phyloP scores from a whole-genome alignment of 371 early-diverging fungal species.

The Mucor circinelloides region DNA sequence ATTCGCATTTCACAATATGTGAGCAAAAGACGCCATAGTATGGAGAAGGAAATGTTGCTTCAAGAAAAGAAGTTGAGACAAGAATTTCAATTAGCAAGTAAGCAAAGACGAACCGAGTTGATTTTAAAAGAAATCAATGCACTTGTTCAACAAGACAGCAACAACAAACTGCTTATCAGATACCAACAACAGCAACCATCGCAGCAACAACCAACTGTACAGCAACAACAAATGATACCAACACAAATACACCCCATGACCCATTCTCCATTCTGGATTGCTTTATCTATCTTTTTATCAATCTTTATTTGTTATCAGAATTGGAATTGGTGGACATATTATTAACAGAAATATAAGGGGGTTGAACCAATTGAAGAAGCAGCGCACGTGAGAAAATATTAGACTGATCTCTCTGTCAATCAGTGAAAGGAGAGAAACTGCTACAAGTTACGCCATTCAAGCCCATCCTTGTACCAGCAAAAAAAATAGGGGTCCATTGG shows the following conservation, averaged over 20 bases:
- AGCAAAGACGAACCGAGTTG: constrained; percentile 10
- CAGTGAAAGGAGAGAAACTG: not conserved
- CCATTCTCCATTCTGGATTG: not conserved
- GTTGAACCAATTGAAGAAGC: not conserved
- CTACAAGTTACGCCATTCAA: not conserved
- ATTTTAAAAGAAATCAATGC: constrained; percentile 12
- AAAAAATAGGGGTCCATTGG: not conserved
- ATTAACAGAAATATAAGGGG: not conserved
- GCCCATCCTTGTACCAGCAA: not conserved
- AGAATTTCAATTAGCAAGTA: constrained; percentile 13
- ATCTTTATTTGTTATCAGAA: constrained; percentile 17
- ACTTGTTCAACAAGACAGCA: not conserved
- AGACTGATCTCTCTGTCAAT: not conserved
- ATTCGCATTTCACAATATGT: constrained; percentile 23
- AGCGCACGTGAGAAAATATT: not conserved
- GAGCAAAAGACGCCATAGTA: constrained; percentile 20
- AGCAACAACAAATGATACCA: not conserved
- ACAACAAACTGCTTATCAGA: not conserved
- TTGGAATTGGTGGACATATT: constrained; percentile 3
- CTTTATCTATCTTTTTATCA: constrained; percentile 2
- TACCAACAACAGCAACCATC: not conserved
- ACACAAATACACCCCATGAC: constrained; percentile 5
- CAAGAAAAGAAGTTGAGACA: constrained; percentile 23
- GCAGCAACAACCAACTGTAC: not conserved
- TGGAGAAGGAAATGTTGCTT: constrained; percentile 25